Evolutionary conservation across 768 basidiomycete genomes (phyloP).

Genomic region (Russula griseocarnosa): DNA sequence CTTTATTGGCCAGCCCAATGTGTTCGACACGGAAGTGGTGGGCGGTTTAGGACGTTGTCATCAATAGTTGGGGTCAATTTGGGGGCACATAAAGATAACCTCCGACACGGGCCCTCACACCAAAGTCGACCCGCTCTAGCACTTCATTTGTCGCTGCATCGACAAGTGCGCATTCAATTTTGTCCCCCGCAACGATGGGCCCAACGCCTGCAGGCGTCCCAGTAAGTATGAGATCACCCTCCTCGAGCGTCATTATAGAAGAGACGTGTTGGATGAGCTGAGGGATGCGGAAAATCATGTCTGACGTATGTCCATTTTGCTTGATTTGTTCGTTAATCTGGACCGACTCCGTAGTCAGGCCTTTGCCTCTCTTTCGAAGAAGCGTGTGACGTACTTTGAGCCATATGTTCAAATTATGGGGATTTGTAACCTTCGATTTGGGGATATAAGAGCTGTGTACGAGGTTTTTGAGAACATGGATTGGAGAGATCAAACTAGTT

Average conservation of each 20-base stretch:
- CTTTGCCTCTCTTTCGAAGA: not conserved
- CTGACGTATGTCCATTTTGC: slow-evolving; percentile 78
- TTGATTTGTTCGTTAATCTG: slow-evolving; percentile 82
- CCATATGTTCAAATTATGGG: slow-evolving; percentile 70
- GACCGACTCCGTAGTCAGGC: not conserved
- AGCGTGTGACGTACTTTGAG: slow-evolving; percentile 52
- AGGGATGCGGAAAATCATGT: slow-evolving; percentile 93
- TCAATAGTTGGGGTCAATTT: not conserved
- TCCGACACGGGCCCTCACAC: slow-evolving; percentile 59
- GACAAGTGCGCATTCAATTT: slow-evolving; percentile 66
- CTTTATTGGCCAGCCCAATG: slow-evolving; percentile 37
- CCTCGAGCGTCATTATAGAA: slow-evolving; percentile 97
- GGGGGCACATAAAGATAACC: slow-evolving; percentile 54
- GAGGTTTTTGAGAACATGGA: not conserved
- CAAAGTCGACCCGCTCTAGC: slow-evolving; percentile 61
- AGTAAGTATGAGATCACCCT: slow-evolving; percentile 87
- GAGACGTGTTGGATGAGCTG: slow-evolving; percentile 86
- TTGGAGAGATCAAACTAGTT: slow-evolving; percentile 13
- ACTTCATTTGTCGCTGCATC: slow-evolving; percentile 49
- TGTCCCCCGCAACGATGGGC: slow-evolving; percentile 69
- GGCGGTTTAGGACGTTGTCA: not conserved
- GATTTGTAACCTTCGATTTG: slow-evolving; percentile 60
- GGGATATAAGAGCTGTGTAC: slow-evolving; percentile 70
- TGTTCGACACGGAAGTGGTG: not conserved
- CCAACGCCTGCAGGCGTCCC: slow-evolving; percentile 93